Percentiles rank a stretch among this genome's conserved stretches.
Conservation (phyloP, 805 yeast species). For the Candida dajiaensis region DNA sequence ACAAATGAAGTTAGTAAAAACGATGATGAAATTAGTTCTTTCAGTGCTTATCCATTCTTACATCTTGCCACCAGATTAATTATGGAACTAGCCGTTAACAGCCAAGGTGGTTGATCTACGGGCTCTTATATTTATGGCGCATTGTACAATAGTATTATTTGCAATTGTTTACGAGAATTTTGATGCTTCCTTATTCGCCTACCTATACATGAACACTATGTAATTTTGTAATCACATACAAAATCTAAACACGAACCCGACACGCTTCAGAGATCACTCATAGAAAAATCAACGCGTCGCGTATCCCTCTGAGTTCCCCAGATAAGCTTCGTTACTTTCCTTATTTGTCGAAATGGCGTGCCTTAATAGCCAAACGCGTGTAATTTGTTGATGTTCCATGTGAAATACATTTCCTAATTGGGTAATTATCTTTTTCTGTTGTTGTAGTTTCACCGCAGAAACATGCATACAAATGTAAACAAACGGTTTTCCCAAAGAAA, state of each 20-base stretch:
- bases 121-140: neutral
- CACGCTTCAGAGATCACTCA: too few species aligned
- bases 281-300: too few species aligned
- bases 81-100: conserved; percentile 95
- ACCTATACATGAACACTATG: neutral
- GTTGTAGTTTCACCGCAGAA: neutral
- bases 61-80: conserved; percentile 88
- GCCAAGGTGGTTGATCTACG: conserved; percentile 42
- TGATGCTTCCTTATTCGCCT: neutral
- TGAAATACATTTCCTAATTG: neutral
- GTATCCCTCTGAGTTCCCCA: too few species aligned
- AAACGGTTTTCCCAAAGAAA: neutral
- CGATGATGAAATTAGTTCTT: conserved; percentile 78
- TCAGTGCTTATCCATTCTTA: conserved; percentile 91
- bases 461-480: neutral
- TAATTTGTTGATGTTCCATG: neutral
- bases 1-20: conserved; percentile 27
- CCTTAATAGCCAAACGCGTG: neutral
- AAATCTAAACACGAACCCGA: neutral
- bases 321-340: neutral
- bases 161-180: neutral
- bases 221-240: too few species aligned
- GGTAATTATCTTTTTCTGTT: neutral
- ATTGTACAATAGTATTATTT: neutral
- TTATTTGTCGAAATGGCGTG: neutral